Percentiles rank a stretch among this genome's conserved stretches.
Evolutionary conservation across 202 grass and related monocot genomes (phyloP).

Genomic region (Panicum virgatum): DNA sequence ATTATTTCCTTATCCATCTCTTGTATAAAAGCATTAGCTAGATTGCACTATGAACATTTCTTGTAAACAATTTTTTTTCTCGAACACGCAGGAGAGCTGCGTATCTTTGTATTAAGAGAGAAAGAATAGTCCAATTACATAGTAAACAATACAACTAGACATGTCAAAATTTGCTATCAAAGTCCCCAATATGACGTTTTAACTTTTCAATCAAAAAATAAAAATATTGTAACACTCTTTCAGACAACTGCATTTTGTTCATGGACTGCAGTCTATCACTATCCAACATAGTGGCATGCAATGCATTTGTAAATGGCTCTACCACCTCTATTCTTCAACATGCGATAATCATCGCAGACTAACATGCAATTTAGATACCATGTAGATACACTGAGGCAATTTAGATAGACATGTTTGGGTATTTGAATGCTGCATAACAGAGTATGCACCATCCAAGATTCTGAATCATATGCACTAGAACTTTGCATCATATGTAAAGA

Average conservation of each 20-base stretch:
- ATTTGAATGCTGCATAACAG: background rate
- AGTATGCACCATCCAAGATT: background rate
- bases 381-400: background rate
- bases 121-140: too few species aligned
- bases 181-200: background rate
- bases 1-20: background rate
- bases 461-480: background rate
- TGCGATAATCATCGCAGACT: background rate
- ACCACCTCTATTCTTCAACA: background rate
- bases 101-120: too few species aligned
- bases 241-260: background rate
- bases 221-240: background rate
- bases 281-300: background rate
- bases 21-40: slow-evolving; percentile 1
- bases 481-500: background rate
- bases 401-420: background rate
- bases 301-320: background rate
- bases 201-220: background rate
- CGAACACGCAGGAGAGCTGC: too few species aligned
- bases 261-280: background rate
- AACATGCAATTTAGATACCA: background rate
- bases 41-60: background rate
- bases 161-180: background rate
- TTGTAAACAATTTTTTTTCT: too few species aligned
- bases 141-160: background rate